Base-by-base conservation (phyloP, 257 asterid genomes). In the Primulina huaijiensis region DNA sequence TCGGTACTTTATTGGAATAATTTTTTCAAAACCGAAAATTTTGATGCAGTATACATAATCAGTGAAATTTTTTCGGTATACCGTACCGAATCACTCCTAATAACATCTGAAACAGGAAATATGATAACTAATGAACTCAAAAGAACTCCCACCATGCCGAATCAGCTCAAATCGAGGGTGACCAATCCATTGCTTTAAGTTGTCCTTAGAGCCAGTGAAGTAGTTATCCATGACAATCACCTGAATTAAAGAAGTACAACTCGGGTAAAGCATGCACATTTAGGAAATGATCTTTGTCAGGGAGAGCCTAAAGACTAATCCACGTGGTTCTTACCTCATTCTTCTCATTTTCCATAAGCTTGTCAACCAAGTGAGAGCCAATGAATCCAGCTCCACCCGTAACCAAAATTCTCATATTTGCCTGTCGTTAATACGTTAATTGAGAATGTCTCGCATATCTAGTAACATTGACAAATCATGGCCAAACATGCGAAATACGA, bases 361-460 rank as follows among this genome's bases (percentile, higher is more conserved):
- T 87, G 84, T 92, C 98, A 27, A 92, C 97, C 25, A 92, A 84
- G 90, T 92, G 98, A 75, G 98, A 92, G 57, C 98, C 98, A 72
- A 92, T 92, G 84, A 92, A 92, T 80, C 98, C 97, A 74, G 97
- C 97, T 68, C 98, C 98, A 64, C 98, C 98, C 30, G 98, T 92
- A 38, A 92, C 77, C 83, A 92, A 78, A 78, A 92, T 90, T 79
- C 98, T 87, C 97, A 88, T 86, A 82, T 84, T 92, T 31, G 96
- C 96, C 97, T 89, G 85, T 64, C 19, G 67, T 57, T 11, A 14
- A 71, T 14, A 63, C 63, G 67, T 29, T 17, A 73, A 70, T 65
- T 68, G 50, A 50, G 58, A 23, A 29, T 31, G 60, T 25, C 6
- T 38, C 58, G n/a, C 35, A 52, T 27, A 50, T 60, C 29, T 19